Conservation (phyloP, 306 rosid genomes). For the Echinosophora koreensis region DNA sequence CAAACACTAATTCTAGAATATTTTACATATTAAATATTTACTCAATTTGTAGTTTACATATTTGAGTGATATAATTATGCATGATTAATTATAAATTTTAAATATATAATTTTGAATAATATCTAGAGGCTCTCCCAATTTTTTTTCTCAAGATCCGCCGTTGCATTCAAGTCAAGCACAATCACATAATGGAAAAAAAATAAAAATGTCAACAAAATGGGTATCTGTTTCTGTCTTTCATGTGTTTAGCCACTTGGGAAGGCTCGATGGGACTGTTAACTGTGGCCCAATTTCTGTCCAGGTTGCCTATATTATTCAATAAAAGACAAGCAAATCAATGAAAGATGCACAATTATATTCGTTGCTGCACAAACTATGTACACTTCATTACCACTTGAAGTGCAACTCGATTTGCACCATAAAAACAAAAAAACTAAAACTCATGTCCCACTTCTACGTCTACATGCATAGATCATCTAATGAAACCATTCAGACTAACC, state of each 20-base stretch:
- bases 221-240: neutral
- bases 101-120: no score
- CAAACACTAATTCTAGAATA: no score
- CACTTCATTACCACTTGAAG: neutral
- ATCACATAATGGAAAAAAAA: neutral
- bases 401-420: neutral
- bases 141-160: no score
- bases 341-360: neutral
- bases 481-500: neutral
- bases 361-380: neutral
- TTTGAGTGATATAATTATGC: no score
- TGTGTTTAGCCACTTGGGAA: neutral
- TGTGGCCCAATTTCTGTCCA: neutral
- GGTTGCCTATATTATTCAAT: neutral
- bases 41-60: no score
- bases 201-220: neutral
- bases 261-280: neutral
- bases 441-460: neutral
- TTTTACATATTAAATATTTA: no score
- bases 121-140: no score
- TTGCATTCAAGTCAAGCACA: no score
- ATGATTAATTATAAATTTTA: no score
- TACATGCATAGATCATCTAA: neutral
- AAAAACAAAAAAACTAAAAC: no score
- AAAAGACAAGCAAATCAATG: neutral